These are phyloP conservation scores for Colletotrichum agaves DNA, from an alignment of 2,329 filamentous ascomycete genomes.

Conservation along the genomic window DNA sequence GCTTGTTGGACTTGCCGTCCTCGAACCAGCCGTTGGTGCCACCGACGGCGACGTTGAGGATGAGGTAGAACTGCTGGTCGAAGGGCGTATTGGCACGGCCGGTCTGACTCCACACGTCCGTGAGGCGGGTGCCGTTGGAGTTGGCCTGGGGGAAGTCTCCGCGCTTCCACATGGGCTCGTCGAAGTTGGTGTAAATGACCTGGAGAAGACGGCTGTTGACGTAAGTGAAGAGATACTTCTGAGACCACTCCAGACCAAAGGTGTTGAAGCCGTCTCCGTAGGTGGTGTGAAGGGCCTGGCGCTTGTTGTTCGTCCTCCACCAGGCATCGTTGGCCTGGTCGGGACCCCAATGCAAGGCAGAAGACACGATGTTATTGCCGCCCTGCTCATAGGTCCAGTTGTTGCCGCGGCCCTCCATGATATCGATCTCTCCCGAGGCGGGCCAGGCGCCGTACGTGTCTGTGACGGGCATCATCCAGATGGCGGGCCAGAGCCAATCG, in stretches of 20 bases:
- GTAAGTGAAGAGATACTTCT: conserved; percentile 90
- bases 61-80: conserved; percentile 79
- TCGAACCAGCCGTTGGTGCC: conserved; percentile 87
- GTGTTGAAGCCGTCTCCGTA: conserved; percentile 77
- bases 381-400: conserved; percentile 80
- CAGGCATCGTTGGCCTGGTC: conserved; percentile 77
- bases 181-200: conserved; percentile 82
- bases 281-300: conserved; percentile 77
- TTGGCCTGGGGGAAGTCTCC: conserved; percentile 74
- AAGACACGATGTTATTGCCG: conserved; percentile 84
- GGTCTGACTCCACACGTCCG: conserved; percentile 72
- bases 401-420: conserved; percentile 84
- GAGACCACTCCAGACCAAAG: conserved; percentile 86
- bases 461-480: conserved; percentile 85
- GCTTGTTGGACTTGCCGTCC: conserved; percentile 77
- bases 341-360: conserved; percentile 85
- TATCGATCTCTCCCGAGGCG: conserved; percentile 84
- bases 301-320: conserved; percentile 87
- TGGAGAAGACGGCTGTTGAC: conserved; percentile 83
- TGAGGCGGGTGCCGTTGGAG: conserved; percentile 72
- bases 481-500: conserved; percentile 93
- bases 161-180: conserved; percentile 73
- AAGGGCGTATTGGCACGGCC: conserved; percentile 75
- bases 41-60: conserved; percentile 80
- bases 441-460: conserved; percentile 83